phyloP scores from a whole-genome alignment of 2,329 filamentous ascomycete genomes.

The Sporothrix pallida region DNA sequence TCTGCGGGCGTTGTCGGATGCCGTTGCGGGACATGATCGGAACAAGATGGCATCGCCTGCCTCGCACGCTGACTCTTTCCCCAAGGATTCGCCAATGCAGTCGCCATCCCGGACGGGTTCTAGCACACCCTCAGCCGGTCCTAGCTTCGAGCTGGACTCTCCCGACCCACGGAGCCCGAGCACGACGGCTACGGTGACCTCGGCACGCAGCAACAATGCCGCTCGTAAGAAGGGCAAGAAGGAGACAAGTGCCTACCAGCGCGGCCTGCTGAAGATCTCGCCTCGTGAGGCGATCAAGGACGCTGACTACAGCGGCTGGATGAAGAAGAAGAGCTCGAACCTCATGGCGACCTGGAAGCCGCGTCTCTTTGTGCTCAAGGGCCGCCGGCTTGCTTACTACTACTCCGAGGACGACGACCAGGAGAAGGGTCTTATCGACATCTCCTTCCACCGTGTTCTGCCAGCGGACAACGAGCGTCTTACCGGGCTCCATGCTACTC shows the following conservation, averaged over 20 bases:
- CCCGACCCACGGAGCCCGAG: conserved; percentile 66
- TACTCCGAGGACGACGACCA: conserved; percentile 91
- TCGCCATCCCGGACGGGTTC: conserved; percentile 81
- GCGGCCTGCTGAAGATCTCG: conserved; percentile 79
- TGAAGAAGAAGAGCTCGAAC: conserved; percentile 98
- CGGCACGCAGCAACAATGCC: conserved; percentile 49
- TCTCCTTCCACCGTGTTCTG: conserved; percentile 95
- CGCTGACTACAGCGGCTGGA: conserved; percentile 97
- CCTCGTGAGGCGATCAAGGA: conserved; percentile 83
- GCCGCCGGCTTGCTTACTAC: conserved; percentile 90
- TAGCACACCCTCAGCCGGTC: conserved; percentile 66
- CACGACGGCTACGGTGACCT: conserved; percentile 54
- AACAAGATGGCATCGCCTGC: conserved; percentile 57
- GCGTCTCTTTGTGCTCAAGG: conserved; percentile 91
- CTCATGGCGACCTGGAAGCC: conserved; percentile 98
- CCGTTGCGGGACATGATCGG: conserved; percentile 60
- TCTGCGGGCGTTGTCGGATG: conserved; percentile 85
- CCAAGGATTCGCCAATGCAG: conserved; percentile 59
- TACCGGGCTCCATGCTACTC: conserved; percentile 86
- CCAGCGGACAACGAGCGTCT: conserved; percentile 90
- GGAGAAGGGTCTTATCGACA: conserved; percentile 96
- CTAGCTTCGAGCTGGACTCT: conserved; percentile 80
- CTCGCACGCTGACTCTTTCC: conserved; percentile 57
- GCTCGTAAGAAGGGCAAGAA: conserved; percentile 81
- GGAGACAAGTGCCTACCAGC: conserved; percentile 90